These are phyloP conservation scores for Beauveria pseudobassiana DNA, from an alignment of 2,329 filamentous ascomycete genomes.

Conservation along the genomic window DNA sequence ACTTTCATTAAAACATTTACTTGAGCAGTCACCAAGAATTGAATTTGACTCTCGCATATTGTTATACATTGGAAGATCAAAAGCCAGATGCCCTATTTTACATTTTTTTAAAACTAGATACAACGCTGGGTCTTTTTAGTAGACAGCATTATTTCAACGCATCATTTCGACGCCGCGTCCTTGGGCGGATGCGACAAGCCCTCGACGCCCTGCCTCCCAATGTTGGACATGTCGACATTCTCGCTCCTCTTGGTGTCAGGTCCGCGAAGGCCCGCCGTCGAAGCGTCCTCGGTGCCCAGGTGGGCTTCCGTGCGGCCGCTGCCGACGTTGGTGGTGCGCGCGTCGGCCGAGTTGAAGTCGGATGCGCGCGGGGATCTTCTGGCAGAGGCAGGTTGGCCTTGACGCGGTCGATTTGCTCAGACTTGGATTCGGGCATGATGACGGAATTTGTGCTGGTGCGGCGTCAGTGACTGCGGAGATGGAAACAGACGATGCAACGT, in stretches of 20 bases:
- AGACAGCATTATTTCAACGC: not conserved
- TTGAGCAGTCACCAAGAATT: no score
- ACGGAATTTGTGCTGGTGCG: not conserved
- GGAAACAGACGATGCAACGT: no score
- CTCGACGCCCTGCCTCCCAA: conserved; percentile 59
- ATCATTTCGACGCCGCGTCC: conserved; percentile 3
- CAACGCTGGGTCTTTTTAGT: not conserved
- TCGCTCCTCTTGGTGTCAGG: conserved; percentile 48
- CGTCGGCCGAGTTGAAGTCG: conserved; percentile 70
- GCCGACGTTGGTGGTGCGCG: conserved; percentile 61
- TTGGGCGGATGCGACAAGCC: conserved; percentile 26
- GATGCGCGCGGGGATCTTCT: conserved; percentile 69
- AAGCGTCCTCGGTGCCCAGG: conserved; percentile 41
- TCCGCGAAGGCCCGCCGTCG: conserved; percentile 47
- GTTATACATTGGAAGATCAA: not conserved
- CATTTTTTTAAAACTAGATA: not conserved
- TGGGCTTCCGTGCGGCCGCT: conserved; percentile 49
- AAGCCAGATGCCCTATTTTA: not conserved
- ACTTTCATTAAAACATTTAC: no score
- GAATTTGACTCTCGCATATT: no score
- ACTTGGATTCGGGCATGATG: conserved; percentile 45
- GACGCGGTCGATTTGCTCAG: conserved; percentile 57
- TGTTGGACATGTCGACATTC: conserved; percentile 47
- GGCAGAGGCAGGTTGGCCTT: conserved; percentile 71
- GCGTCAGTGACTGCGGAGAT: no score